Conservation (phyloP, 495 filamentous ascomycete species). For the Wilcoxina mikolae region DNA sequence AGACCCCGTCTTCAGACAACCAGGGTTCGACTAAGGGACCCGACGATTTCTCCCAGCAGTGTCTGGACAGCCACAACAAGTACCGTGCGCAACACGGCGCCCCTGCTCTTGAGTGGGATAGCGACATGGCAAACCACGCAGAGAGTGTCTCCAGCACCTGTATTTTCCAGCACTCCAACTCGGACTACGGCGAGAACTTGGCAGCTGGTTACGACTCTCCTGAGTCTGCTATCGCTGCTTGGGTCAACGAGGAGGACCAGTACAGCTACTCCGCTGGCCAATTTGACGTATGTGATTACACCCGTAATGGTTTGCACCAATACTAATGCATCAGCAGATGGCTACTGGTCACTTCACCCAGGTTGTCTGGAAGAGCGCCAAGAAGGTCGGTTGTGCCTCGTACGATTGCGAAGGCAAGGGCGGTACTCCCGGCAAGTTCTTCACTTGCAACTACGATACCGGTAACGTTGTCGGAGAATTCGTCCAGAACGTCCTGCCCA, state of each 20-base stretch:
- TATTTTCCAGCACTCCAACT: slow-evolving; percentile 37
- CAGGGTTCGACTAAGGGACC: neutral
- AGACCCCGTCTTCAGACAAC: slow-evolving; percentile 5
- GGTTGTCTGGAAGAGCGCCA: slow-evolving; percentile 67
- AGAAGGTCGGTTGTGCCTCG: slow-evolving; percentile 57
- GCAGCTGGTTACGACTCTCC: slow-evolving; percentile 19
- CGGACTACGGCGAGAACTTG: slow-evolving; percentile 25
- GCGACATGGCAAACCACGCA: slow-evolving; percentile 48
- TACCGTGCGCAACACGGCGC: slow-evolving; percentile 75
- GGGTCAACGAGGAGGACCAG: slow-evolving; percentile 14
- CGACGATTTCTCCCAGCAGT: slow-evolving; percentile 7
- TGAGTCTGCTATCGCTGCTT: slow-evolving; percentile 16
- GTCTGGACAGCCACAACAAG: slow-evolving; percentile 49
- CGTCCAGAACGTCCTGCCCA: slow-evolving; percentile 42
- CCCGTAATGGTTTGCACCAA: neutral
- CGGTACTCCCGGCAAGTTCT: slow-evolving; percentile 28
- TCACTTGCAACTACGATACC: slow-evolving; percentile 69
- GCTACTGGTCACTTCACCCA: slow-evolving; percentile 67
- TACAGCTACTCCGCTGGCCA: slow-evolving; percentile 16
- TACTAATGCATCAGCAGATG: neutral
- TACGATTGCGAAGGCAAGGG: slow-evolving; percentile 35
- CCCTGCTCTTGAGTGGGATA: slow-evolving; percentile 46
- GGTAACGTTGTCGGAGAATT: slow-evolving; percentile 53
- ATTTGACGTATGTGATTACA: slow-evolving; percentile 7
- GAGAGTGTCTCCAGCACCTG: slow-evolving; percentile 38